A percentile compares a stretch with the other conserved stretches of the same genome.
phyloP scores from a whole-genome alignment of 2,329 filamentous ascomycete species.

The Fusarium stilboides region DNA sequence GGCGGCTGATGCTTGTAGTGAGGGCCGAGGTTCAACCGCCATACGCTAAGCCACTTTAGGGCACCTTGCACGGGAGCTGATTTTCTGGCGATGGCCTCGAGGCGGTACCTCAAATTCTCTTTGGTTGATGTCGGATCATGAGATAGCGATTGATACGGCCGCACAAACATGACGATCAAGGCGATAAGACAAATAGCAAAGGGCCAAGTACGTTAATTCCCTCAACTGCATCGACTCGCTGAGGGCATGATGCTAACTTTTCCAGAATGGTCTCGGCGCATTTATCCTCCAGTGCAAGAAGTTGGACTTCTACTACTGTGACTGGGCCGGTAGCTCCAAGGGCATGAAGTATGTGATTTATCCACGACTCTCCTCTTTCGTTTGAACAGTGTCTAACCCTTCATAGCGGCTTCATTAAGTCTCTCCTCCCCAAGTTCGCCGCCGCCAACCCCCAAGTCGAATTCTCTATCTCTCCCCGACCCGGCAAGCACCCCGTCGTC shows the following conservation, averaged over 20 bases:
- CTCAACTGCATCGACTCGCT: not conserved
- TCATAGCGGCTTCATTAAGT: conserved; percentile 83
- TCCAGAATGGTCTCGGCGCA: conserved; percentile 93
- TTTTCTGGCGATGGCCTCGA: conserved; percentile 46
- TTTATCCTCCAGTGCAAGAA: conserved; percentile 98
- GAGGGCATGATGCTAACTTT: conserved; percentile 34
- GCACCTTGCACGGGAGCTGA: conserved; percentile 39
- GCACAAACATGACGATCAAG: conserved; percentile 69
- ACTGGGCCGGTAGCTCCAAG: conserved; percentile 91
- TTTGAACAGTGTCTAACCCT: conserved; percentile 46
- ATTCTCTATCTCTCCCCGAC: conserved; percentile 90
- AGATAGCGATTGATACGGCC: conserved; percentile 48
- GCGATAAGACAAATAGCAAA: conserved; percentile 67
- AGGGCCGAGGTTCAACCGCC: conserved; percentile 44
- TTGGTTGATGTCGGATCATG: conserved; percentile 46
- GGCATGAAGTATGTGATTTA: conserved; percentile 85
- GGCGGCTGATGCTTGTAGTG: conserved; percentile 20
- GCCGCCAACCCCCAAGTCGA: conserved; percentile 88
- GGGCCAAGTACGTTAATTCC: conserved; percentile 64
- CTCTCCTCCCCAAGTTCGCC: conserved; percentile 83
- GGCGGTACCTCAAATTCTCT: conserved; percentile 39
- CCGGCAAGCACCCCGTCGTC: conserved; percentile 90
- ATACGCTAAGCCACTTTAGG: conserved; percentile 48
- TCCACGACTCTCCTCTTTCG: fast-evolving
- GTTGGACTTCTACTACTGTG: conserved; percentile 96